Base-by-base conservation (phyloP, 768 basidiomycete genomes). In the Plicaturopsis crispa region DNA sequence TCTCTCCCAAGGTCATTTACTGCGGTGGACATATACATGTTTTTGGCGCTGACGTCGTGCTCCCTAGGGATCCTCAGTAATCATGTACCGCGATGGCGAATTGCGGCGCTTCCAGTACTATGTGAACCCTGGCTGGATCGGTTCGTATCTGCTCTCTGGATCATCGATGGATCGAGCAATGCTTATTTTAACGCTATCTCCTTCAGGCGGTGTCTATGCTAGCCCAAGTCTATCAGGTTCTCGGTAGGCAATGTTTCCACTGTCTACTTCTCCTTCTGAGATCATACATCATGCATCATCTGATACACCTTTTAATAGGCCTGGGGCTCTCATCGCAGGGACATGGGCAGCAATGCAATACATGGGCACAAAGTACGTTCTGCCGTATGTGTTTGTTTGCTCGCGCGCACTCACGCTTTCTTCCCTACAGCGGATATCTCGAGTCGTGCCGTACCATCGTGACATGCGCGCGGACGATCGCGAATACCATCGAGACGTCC, bases 331-430 rank as follows among this genome's bases (percentile, higher is more conserved):
- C 44, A 83, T 99, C 43, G 94, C 94, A 18, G 94, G 88, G 33
- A 81, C 91, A 20, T 99, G 92, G 91, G 94, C 94, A 5, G 90
- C 91, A 2, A 83, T 99, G 80, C 85, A 94, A 45, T 78, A 88
- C 56, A 83, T 97, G 66, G 94, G 94, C 20, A 70, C 80, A 43
- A 71, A 83, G 88, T 91, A 53, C 36, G 82, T 8, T 28, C 14
- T 32, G 22, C 28, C 5, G 7, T 19, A 4, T 19, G 31, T 18
- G 24, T 17, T 31, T 38, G 19, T 40, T 33, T 33, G 16, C 21
- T 24, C 4, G 30, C 42, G 16, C 36, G 44, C 7, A 40, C 37
- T n/a, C n/a, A n/a, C n/a, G n/a, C n/a, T n/a, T n/a, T n/a, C 16
- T 28, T 30, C 23, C 31, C 31, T 24, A 6, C 50, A 91, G 86